Base-by-base conservation (phyloP, 1,139 yeast genomes). In the Scheffersomyces stambukii region DNA sequence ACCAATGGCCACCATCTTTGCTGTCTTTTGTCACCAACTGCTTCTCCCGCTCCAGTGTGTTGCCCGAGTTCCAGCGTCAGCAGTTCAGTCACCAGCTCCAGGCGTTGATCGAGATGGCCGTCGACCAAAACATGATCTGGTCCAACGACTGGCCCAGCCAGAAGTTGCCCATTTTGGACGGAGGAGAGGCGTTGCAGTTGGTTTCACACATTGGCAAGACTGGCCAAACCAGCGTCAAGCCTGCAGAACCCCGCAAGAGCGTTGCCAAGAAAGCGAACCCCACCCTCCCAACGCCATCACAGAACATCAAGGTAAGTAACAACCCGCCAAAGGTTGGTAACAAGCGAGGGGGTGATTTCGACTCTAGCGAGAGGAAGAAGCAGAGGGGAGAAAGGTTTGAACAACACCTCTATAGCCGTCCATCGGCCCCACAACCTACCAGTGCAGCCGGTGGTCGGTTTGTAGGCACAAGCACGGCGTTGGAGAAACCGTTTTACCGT, bases 401-500 rank as follows among this genome's bases (percentile, higher is more conserved):
- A 13, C 22, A 14, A 6, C 13, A 18, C 4, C n/a, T n/a, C n/a
- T n/a, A n/a, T n/a, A n/a, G n/a, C n/a, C n/a, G n/a, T n/a, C 3
- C 10, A 3, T 7, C 10, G 16, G 9, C 23, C 4, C 3, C 20
- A 24, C 5, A 34, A 28, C n/a, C 25, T 22, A 17, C 25, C 5
- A 3, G 13, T 15, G 23, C 33, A 17, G 8, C 22, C 11, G 29
- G 44, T 12, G 36, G 40, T 23, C 51, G 53, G 1, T 60, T 89
- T 5, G 69, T 81, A 4, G 98, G 98, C 0, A 64, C 72, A 4
- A 72, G 82, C 44, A 66, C 67, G 23, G 62, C 51, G 2, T 50
- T 91, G 19, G 96, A 89, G 42, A 91, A 91, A 51, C 64, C 73
- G 29, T 91, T 86, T 49, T 60, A 86, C 19, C 67, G 98, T 39